A percentile compares a stretch with the other conserved stretches of the same genome.
Evolutionary conservation across 2,329 filamentous ascomycete species (phyloP).

Genomic region (Atkinsonella hypoxylon): DNA sequence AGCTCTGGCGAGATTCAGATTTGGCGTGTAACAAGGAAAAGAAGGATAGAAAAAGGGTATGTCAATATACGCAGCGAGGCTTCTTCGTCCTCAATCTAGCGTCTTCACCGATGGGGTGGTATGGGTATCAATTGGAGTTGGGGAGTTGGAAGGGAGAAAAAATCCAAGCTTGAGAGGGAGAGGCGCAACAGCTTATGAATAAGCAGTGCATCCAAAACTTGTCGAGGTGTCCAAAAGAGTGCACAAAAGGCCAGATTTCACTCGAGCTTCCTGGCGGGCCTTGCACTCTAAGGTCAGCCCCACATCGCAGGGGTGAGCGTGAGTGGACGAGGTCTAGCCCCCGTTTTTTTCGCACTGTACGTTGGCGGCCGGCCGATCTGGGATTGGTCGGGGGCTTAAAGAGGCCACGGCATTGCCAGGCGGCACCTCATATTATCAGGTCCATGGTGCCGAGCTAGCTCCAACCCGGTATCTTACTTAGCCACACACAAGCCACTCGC

Average conservation of each 20-base stretch:
- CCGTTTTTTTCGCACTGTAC: background rate
- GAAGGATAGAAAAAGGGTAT: slow-evolving; percentile 14
- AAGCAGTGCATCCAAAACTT: slow-evolving; percentile 18
- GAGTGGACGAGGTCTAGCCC: background rate
- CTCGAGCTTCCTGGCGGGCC: slow-evolving; percentile 11
- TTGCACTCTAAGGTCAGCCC: slow-evolving; percentile 9
- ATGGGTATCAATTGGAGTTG: slow-evolving; percentile 17
- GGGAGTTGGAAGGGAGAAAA: slow-evolving; percentile 12
- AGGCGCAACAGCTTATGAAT: slow-evolving; percentile 24
- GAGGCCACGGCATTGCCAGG: background rate
- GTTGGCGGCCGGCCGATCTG: background rate
- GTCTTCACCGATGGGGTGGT: slow-evolving; percentile 15
- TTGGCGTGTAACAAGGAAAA: slow-evolving; percentile 11
- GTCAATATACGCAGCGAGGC: slow-evolving; percentile 16
- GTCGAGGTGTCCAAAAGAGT: slow-evolving; percentile 31
- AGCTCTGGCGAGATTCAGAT: slow-evolving; percentile 7
- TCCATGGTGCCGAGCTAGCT: too few species aligned
- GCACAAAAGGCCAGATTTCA: slow-evolving; percentile 40
- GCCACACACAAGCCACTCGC: too few species aligned
- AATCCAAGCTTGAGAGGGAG: slow-evolving; percentile 15
- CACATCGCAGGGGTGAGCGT: slow-evolving; percentile 19
- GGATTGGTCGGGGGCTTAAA: background rate
- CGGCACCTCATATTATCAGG: background rate
- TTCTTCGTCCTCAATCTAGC: slow-evolving; percentile 18
- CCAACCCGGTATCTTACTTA: too few species aligned